These are phyloP conservation scores for Entomortierella lignicola DNA, from an alignment of 192 early-diverging fungal genomes.

Conservation along the genomic window DNA sequence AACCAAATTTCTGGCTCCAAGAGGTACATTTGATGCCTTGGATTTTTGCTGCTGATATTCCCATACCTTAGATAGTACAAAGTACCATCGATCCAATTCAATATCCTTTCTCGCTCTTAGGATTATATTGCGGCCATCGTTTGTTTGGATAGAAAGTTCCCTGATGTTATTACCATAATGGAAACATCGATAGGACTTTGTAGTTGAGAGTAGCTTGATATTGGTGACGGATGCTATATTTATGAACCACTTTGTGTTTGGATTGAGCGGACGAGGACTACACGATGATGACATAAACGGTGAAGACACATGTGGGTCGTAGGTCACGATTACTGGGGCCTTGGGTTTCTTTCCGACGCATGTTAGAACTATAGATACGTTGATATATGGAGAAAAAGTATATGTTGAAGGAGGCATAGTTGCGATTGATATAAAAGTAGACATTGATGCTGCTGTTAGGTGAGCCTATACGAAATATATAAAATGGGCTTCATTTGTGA, in stretches of 20 bases:
- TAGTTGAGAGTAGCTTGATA: conserved; percentile 14
- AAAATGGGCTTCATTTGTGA: not conserved
- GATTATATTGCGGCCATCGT: conserved; percentile 18
- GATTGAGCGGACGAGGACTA: conserved; percentile 22
- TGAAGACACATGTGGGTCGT: conserved; percentile 42
- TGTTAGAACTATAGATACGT: conserved; percentile 8
- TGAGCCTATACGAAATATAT: not conserved
- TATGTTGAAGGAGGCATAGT: not conserved
- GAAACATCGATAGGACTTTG: conserved; percentile 14
- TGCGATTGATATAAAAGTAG: not conserved
- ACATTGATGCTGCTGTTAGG: conserved; percentile 1
- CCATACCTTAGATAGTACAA: conserved; percentile 35
- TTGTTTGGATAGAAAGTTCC: conserved; percentile 22
- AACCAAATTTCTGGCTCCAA: conserved; percentile 9
- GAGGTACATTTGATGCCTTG: not conserved
- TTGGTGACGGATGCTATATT: conserved; percentile 12
- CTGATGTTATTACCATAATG: not conserved
- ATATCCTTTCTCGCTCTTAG: conserved; percentile 36
- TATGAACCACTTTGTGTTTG: conserved; percentile 48
- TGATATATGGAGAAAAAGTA: not conserved
- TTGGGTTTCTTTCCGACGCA: conserved; percentile 31
- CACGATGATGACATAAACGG: conserved; percentile 25
- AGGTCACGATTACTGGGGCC: conserved; percentile 27
- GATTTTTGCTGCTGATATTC: conserved; percentile 8
- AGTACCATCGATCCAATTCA: conserved; percentile 45